Evolutionary conservation across 2,329 filamentous ascomycete species (phyloP), one percentile per base, ranked within the genome.

Genomic region (Ceratocystis ficicola): DNA sequence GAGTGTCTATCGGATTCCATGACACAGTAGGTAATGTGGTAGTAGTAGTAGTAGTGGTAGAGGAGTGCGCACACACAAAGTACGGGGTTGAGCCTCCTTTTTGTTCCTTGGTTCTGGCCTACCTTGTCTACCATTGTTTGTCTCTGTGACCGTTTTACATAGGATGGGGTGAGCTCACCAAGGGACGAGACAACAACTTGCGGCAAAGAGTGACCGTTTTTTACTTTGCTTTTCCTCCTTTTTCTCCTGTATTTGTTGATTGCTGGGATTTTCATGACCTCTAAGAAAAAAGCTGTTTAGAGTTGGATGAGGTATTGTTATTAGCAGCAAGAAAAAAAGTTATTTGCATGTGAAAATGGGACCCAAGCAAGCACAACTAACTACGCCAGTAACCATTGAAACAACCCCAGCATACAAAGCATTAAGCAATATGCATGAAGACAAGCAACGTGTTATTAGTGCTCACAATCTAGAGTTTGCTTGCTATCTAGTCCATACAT

Each of bases 1-100:
- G 63, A 67, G 41, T 67, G 66, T 52, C 44, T 67, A 12, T 28
- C 63, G 17, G 63, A 64, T 20, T 44, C 63, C 6, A 28, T 44
- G 6, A 64, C 48, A 22, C 61, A 20, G 44, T 46, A 62, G 41
- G 17, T 44, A 5, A 55, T 32, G 20, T 25, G 4, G 41, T 46
- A 62, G 41, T 62, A 17, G n/a, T 48, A 5, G 46, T 7, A 50
- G n/a, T 22, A 50, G 36, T 41, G 36, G 36, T 41, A 41, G 36
- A 41, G 12, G 36, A 41, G 36, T 41, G 10, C 4, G 12, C 4
- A 5, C 36, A 41, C 5, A 15, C 36, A 41, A 41, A 15, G 36
- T 15, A 41, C 36, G 36, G 36, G 36, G 36, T 10, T 41, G 7
- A 41, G 36, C 10, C 5, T 25, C n/a, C n/a, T 10, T 20, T 50